A percentile compares a stretch with the other conserved stretches of the same genome.
Conservation (phyloP, 2,329 filamentous ascomycete genomes). For the Calonectria montana region DNA sequence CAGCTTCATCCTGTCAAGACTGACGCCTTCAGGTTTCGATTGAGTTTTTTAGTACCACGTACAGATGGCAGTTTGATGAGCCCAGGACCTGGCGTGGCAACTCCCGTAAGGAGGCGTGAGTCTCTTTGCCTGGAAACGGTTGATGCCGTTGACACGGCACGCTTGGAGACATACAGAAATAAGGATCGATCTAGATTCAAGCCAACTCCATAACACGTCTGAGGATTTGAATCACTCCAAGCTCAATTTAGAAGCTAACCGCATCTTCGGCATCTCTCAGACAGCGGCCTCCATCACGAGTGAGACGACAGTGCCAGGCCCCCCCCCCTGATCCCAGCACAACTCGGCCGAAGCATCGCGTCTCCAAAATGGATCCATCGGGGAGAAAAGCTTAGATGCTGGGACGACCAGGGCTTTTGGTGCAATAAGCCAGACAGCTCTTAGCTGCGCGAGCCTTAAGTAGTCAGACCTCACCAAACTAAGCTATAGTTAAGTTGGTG, state of each 20-base stretch:
- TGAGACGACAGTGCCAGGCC: background rate
- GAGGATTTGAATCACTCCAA: background rate
- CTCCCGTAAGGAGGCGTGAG: constrained; percentile 14
- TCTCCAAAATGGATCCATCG: constrained; percentile 10
- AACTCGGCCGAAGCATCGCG: constrained; percentile 19
- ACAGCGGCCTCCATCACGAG: constrained; percentile 4
- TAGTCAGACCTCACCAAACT: background rate
- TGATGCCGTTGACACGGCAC: constrained; percentile 19
- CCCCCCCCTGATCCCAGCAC: constrained; percentile 2
- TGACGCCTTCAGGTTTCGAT: constrained; percentile 15
- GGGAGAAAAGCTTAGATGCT: constrained; percentile 4
- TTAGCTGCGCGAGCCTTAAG: background rate
- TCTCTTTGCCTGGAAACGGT: constrained; percentile 19
- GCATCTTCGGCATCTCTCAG: background rate
- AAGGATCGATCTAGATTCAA: constrained; percentile 11
- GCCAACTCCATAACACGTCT: background rate
- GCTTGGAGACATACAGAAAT: background rate
- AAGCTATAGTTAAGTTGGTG: constrained; percentile 9
- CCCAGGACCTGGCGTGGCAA: constrained; percentile 30
- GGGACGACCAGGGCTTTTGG: background rate
- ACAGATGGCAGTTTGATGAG: constrained; percentile 16
- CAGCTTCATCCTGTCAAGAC: constrained; percentile 22
- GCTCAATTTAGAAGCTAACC: background rate
- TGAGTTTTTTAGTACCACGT: background rate
- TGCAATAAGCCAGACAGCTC: background rate